A percentile compares a stretch with the other conserved stretches of the same genome.
These are phyloP conservation scores for Fragaria vesca DNA, from an alignment of 306 rosid species.

Conservation along the genomic window DNA sequence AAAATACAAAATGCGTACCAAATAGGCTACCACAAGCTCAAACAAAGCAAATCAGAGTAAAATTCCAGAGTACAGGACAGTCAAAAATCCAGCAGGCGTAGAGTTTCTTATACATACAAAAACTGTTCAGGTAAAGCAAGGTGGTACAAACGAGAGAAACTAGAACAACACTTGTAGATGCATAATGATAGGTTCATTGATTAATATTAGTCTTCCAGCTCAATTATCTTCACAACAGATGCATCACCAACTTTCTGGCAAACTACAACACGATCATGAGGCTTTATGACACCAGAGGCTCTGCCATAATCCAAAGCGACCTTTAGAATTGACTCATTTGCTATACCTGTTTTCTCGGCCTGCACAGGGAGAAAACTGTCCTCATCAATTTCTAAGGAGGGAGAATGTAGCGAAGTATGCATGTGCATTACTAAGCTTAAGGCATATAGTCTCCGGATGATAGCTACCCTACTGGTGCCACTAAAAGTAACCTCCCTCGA, in stretches of 20 bases:
- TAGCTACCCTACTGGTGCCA: neutral
- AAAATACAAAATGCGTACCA: neutral
- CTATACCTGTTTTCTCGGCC: conserved; percentile 70
- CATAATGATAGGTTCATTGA: neutral
- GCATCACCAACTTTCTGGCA: conserved; percentile 94
- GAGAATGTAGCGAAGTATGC: neutral
- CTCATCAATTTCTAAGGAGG: neutral
- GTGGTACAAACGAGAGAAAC: neutral
- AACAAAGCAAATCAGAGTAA: neutral
- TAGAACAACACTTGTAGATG: neutral
- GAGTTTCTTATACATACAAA: neutral
- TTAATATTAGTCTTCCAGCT: conserved; percentile 70
- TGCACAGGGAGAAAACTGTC: conserved; percentile 13
- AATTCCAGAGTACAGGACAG: neutral
- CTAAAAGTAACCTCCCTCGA: neutral
- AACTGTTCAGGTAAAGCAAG: neutral
- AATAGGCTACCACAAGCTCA: neutral
- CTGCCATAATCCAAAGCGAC: conserved; percentile 90
- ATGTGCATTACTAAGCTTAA: neutral
- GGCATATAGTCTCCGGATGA: neutral
- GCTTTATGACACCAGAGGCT: conserved; percentile 61
- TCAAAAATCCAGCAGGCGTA: neutral
- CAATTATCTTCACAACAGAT: conserved; percentile 82
- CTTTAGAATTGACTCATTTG: conserved; percentile 84
- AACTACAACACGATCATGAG: conserved; percentile 83